These are phyloP conservation scores for Davidsoniella neocaledoniae DNA, from an alignment of 2,329 filamentous ascomycete species.

Conservation along the genomic window DNA sequence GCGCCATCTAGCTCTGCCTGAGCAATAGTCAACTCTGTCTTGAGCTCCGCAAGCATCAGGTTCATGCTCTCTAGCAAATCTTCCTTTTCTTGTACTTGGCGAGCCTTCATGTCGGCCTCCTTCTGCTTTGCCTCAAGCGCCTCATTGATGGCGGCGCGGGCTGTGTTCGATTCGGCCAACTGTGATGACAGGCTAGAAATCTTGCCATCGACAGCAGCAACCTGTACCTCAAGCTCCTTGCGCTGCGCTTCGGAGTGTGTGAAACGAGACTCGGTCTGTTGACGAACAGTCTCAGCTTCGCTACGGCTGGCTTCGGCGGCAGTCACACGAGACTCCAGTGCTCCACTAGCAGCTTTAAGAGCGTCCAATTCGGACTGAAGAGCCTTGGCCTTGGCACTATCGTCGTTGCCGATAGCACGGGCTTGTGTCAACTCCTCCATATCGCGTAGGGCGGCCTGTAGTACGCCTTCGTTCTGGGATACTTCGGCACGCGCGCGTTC, in stretches of 20 bases:
- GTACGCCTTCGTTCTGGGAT: conserved; percentile 16
- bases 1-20: conserved; percentile 46
- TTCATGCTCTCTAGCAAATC: conserved; percentile 34
- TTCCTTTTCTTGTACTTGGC: conserved; percentile 30
- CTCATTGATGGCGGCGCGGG: conserved; percentile 24
- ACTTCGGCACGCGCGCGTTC: conserved; percentile 11
- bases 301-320: conserved; percentile 10
- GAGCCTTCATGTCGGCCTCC: conserved; percentile 22
- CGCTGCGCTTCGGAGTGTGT: conserved; percentile 9
- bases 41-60: conserved; percentile 37
- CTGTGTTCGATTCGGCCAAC: conserved; percentile 19
- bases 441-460: conserved; percentile 16
- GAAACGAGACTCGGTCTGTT: conserved; percentile 9
- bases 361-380: conserved; percentile 28
- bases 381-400: conserved; percentile 15
- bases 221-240: conserved; percentile 15
- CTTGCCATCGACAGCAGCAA: conserved; percentile 16
- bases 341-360: conserved; percentile 22
- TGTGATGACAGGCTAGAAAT: conserved; percentile 23
- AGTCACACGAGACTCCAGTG: conserved; percentile 10
- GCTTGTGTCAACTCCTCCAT: conserved; percentile 15
- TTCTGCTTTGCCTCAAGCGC: conserved; percentile 24
- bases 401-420: conserved; percentile 12
- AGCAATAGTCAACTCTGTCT: conserved; percentile 44
- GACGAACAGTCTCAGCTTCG: conserved; percentile 13